Evolutionary conservation across 257 asterid genomes (phyloP).

Genomic region (Solanum rostratum): DNA sequence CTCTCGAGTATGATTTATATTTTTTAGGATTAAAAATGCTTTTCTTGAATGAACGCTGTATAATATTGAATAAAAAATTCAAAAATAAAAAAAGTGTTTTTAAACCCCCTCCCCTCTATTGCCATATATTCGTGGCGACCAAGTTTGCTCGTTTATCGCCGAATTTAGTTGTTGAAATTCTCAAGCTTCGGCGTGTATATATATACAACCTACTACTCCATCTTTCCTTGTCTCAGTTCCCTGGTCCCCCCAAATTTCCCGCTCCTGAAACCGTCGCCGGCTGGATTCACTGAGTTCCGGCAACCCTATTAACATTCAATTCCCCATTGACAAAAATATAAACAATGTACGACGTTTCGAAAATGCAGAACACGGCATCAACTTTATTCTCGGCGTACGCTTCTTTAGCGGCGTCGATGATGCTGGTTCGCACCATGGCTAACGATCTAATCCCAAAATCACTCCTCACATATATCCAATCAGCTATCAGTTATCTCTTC

Average conservation of each 20-base stretch:
- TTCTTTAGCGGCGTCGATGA: conserved; percentile 52
- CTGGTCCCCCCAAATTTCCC: neutral
- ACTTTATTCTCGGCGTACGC: conserved; percentile 73
- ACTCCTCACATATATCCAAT: conserved; percentile 13
- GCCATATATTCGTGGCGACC: neutral
- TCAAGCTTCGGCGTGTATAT: neutral
- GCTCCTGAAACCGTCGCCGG: neutral
- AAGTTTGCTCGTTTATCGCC: neutral
- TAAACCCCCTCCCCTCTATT: too few relatives aligned
- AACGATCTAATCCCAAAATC: conserved; percentile 47
- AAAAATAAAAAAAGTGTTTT: too few relatives aligned
- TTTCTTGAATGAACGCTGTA: too few relatives aligned
- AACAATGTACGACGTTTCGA: conserved; percentile 24
- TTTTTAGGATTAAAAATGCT: too few relatives aligned
- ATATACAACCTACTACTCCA: neutral
- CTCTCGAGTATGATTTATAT: too few relatives aligned
- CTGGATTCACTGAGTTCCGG: neutral
- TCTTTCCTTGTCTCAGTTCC: neutral
- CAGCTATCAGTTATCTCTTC: conserved; percentile 19
- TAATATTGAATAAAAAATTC: too few relatives aligned
- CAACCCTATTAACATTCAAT: neutral
- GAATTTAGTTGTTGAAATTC: neutral
- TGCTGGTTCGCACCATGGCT: conserved; percentile 58
- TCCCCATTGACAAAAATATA: neutral
- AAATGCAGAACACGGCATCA: conserved; percentile 44